Evolutionary conservation across 2,329 filamentous ascomycete species (phyloP).

Genomic region (Aspergillus proliferans): DNA sequence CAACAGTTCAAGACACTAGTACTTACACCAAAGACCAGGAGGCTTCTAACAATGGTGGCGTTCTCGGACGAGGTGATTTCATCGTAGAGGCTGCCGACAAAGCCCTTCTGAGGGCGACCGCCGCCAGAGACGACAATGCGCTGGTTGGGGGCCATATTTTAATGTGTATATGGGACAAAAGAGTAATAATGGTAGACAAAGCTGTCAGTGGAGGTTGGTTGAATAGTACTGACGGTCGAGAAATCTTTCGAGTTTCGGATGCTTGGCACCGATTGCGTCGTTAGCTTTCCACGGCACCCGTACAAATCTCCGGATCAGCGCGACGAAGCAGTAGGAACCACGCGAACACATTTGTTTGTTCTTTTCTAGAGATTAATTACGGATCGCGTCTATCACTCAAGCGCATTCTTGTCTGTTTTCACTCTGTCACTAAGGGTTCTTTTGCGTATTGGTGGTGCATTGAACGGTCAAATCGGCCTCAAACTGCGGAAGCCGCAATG

Average conservation of each 20-base stretch:
- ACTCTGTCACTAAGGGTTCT: neutral
- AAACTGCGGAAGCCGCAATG: constrained; percentile 12
- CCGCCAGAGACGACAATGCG: constrained; percentile 48
- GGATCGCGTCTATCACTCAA: neutral
- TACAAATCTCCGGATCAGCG: constrained; percentile 16
- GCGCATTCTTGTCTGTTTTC: neutral
- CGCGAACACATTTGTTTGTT: neutral
- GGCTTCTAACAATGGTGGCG: constrained; percentile 60
- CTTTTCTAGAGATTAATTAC: neutral
- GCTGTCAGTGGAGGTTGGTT: neutral
- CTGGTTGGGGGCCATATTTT: constrained; percentile 59
- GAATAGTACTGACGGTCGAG: constrained; percentile 12
- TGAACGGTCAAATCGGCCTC: neutral
- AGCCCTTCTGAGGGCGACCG: constrained; percentile 40
- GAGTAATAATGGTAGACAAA: neutral
- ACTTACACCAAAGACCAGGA: constrained; percentile 63
- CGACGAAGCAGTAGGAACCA: constrained; percentile 1
- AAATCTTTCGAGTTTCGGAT: constrained; percentile 26
- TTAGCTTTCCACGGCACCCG: constrained; percentile 24
- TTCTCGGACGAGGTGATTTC: constrained; percentile 62
- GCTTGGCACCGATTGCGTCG: constrained; percentile 28
- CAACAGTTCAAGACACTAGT: constrained; percentile 1
- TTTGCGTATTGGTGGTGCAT: neutral
- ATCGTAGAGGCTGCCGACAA: constrained; percentile 55
- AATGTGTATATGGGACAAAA: constrained; percentile 5